Conservation (phyloP, 768 basidiomycete species). For the Sarcodon aspratus region DNA sequence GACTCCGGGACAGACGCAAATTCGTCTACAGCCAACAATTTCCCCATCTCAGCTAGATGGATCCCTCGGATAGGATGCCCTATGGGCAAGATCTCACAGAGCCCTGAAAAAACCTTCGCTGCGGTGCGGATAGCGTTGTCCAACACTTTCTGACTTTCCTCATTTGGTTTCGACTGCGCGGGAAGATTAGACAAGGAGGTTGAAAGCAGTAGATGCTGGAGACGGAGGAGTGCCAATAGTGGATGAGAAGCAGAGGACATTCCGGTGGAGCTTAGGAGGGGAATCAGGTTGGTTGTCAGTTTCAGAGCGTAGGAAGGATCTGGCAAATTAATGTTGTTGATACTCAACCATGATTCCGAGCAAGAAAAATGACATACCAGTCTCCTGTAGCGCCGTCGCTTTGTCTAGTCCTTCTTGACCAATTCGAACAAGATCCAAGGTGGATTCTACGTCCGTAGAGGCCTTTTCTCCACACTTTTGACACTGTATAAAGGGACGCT, state of each 20-base stretch:
- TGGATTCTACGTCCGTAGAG: conserved; percentile 28
- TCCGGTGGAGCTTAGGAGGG: conserved; percentile 46
- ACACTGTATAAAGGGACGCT: conserved; percentile 38
- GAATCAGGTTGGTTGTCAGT: conserved; percentile 54
- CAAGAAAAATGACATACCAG: conserved; percentile 26
- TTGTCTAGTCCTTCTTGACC: conserved; percentile 71
- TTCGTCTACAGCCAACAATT: conserved; percentile 35
- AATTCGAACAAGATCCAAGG: conserved; percentile 54
- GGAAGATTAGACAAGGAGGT: conserved; percentile 35
- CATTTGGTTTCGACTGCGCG: conserved; percentile 34
- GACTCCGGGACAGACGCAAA: conserved; percentile 6
- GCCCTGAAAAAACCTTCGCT: conserved; percentile 40
- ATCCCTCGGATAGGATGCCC: conserved; percentile 76
- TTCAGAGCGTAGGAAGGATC: conserved; percentile 47
- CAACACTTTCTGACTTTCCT: background rate
- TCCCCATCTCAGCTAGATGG: conserved; percentile 70
- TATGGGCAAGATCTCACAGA: conserved; percentile 56
- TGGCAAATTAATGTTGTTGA: conserved; percentile 12
- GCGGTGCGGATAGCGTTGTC: conserved; percentile 33
- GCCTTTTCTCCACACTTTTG: conserved; percentile 36
- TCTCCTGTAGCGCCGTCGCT: conserved; percentile 48
- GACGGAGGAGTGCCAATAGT: conserved; percentile 60
- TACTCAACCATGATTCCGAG: too few species aligned
- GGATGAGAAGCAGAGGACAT: conserved; percentile 66
- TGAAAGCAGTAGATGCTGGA: conserved; percentile 60